These are phyloP conservation scores for Tetrahymena borealis DNA, from an alignment of 73 alveolate species.

Conservation along the genomic window DNA sequence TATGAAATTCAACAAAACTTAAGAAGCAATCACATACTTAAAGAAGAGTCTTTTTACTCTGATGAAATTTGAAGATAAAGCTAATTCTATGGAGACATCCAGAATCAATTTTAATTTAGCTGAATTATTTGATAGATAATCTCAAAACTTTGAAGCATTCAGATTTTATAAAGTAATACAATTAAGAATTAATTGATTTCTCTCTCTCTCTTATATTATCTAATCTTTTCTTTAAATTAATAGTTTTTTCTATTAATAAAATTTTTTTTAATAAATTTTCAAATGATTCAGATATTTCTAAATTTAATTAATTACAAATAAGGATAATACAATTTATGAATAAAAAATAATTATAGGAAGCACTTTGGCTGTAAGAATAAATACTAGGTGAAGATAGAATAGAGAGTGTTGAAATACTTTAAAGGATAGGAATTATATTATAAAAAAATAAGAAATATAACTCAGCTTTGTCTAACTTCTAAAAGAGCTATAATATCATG, in stretches of 20 bases:
- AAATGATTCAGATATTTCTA: too few relatives aligned
- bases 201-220: too few relatives aligned
- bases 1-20: background rate
- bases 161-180: background rate
- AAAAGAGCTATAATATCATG: background rate
- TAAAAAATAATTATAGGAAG: background rate
- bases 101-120: background rate
- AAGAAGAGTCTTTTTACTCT: background rate
- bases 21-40: background rate
- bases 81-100: background rate
- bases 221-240: too few relatives aligned
- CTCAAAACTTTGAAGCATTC: background rate
- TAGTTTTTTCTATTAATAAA: too few relatives aligned
- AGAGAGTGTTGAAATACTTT: background rate
- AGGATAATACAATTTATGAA: too few relatives aligned
- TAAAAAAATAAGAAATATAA: background rate
- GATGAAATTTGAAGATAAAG: background rate
- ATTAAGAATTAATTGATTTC: background rate
- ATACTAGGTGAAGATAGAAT: background rate
- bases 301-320: too few relatives aligned
- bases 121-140: background rate
- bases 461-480: background rate
- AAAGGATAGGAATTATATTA: background rate
- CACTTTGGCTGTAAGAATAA: background rate
- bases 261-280: too few relatives aligned